phyloP scores from a whole-genome alignment of 176 grass and related monocot genomes.

The Tillandsia leiboldiana region DNA sequence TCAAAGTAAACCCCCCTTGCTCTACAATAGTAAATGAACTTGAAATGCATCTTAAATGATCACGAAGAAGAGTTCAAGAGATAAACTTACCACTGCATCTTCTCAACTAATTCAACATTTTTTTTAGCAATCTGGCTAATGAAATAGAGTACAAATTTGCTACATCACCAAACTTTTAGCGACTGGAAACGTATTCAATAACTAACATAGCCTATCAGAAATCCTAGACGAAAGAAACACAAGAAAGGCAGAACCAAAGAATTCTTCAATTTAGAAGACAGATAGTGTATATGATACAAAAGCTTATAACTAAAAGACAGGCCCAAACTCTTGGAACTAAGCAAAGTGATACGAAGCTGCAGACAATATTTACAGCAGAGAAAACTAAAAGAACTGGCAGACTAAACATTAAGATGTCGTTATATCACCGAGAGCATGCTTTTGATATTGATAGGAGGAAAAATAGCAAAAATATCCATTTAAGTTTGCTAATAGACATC shows the following conservation, averaged over 20 bases:
- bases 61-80: not conserved
- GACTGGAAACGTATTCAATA: too few species aligned
- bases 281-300: too few species aligned
- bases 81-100: not conserved
- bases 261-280: too few species aligned
- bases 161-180: too few species aligned
- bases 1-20: not conserved
- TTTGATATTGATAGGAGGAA: too few species aligned
- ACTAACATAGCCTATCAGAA: too few species aligned
- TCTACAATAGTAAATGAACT: not conserved
- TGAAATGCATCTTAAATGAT: not conserved
- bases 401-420: not conserved
- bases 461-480: not conserved
- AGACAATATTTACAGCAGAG: not conserved
- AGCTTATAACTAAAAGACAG: not conserved
- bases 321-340: not conserved
- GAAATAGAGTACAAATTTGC: too few species aligned
- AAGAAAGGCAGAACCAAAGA: too few species aligned
- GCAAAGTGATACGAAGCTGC: not conserved
- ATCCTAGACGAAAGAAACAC: too few species aligned
- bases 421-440: not conserved
- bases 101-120: not conserved
- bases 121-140: not conserved
- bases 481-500: not conserved
- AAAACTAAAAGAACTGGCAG: not conserved